These are phyloP conservation scores for Gossypium davidsonii DNA, from an alignment of 441 rosid species.

Conservation along the genomic window DNA sequence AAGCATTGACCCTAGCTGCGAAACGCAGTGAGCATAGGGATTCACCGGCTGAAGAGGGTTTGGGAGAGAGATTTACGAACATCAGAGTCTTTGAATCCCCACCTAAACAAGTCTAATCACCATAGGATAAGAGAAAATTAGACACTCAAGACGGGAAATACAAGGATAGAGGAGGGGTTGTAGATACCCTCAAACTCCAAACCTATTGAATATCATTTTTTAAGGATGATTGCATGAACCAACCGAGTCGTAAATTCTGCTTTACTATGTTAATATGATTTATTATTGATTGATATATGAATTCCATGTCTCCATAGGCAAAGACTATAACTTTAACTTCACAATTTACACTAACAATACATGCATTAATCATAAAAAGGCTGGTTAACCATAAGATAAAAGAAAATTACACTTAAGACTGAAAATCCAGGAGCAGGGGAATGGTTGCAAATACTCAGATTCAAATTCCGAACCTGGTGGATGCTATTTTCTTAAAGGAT, in stretches of 20 bases:
- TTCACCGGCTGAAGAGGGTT: conserved; percentile 70
- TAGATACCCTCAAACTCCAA: neutral
- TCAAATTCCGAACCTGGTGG: neutral
- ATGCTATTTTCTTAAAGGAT: neutral
- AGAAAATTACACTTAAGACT: conserved; percentile 5
- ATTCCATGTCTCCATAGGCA: too few species aligned
- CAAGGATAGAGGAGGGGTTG: neutral
- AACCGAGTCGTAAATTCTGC: too few species aligned
- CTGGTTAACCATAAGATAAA: conserved; percentile 31
- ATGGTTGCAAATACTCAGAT: neutral
- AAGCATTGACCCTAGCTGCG: conserved; percentile 92
- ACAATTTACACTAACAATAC: too few species aligned
- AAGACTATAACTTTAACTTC: too few species aligned
- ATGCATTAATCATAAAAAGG: conserved; percentile 29
- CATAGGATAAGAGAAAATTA: conserved; percentile 10
- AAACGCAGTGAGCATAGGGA: conserved; percentile 89
- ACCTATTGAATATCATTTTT: neutral
- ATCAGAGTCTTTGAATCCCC: conserved; percentile 93
- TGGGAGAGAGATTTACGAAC: conserved; percentile 90
- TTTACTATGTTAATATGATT: too few species aligned
- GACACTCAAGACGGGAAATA: neutral
- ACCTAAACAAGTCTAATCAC: conserved; percentile 80
- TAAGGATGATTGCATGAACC: neutral
- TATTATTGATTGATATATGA: too few species aligned
- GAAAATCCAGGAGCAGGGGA: neutral